phyloP scores from a whole-genome alignment of 2,329 filamentous ascomycete genomes.

The Aspergillus nomiae region DNA sequence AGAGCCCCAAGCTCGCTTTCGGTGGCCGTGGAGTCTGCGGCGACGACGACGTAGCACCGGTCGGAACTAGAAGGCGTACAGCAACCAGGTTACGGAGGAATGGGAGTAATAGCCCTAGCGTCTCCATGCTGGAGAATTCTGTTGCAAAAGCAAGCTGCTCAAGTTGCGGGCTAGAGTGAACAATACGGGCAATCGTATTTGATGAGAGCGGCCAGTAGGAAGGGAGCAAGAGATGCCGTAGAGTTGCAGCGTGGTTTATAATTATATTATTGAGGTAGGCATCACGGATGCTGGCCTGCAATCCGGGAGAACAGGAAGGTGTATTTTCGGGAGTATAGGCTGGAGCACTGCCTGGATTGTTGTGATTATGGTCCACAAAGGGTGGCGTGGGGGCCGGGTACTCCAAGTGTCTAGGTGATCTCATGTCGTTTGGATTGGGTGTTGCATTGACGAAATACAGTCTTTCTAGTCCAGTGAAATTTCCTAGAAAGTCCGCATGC shows the following conservation, averaged over 20 bases:
- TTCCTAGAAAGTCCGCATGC: slow-evolving; percentile 45
- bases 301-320: slow-evolving; percentile 25
- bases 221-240: slow-evolving; percentile 60
- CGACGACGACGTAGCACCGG: slow-evolving; percentile 18
- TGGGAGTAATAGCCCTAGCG: slow-evolving; percentile 41
- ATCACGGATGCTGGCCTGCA: slow-evolving; percentile 39
- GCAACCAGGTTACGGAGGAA: slow-evolving; percentile 44
- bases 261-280: slow-evolving; percentile 56
- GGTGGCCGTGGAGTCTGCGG: slow-evolving; percentile 2
- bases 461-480: slow-evolving; percentile 49
- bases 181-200: slow-evolving; percentile 52
- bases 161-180: slow-evolving; percentile 58
- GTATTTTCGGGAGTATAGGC: slow-evolving; percentile 29
- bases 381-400: slow-evolving; percentile 32
- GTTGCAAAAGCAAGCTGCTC: slow-evolving; percentile 60
- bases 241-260: slow-evolving; percentile 51
- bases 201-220: slow-evolving; percentile 57
- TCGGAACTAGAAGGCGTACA: slow-evolving; percentile 44
- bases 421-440: slow-evolving; percentile 30
- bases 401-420: slow-evolving; percentile 29
- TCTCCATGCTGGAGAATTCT: slow-evolving; percentile 42
- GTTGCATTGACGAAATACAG: slow-evolving; percentile 55
- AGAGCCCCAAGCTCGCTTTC: slow-evolving; percentile 4
- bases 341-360: slow-evolving; percentile 18
- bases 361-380: slow-evolving; percentile 20